phyloP scores from a whole-genome alignment of 2,329 filamentous ascomycete genomes.

The Westerdykella aurantiaca region DNA sequence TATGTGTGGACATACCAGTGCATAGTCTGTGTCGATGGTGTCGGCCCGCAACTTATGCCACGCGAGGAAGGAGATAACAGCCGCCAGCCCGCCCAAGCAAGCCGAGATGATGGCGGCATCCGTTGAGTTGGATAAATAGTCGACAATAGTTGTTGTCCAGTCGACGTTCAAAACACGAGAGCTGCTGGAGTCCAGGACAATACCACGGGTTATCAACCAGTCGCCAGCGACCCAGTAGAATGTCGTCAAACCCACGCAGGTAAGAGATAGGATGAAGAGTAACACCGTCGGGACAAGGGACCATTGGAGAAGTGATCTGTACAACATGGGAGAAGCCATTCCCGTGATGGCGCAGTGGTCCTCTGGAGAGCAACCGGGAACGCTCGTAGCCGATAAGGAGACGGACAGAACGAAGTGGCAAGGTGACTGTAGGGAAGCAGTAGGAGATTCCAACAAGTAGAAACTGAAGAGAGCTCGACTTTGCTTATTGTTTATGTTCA shows the following conservation, averaged over 20 bases:
- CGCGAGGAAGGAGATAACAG: slow-evolving; percentile 19
- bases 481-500: no score
- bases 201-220: slow-evolving; percentile 15
- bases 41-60: slow-evolving; percentile 20
- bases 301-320: slow-evolving; percentile 17
- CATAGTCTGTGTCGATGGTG: slow-evolving; percentile 20
- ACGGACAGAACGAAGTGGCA: no score
- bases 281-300: slow-evolving; percentile 19
- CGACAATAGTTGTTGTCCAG: slow-evolving; percentile 17
- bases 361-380: no score
- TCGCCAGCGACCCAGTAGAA: slow-evolving; percentile 29
- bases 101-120: slow-evolving; percentile 25
- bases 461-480: no score
- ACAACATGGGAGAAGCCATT: slow-evolving; percentile 9
- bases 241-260: slow-evolving; percentile 24
- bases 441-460: no score
- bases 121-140: slow-evolving; percentile 19
- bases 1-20: slow-evolving; percentile 13
- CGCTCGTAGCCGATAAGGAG: no score
- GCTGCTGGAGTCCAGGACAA: neutral
- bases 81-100: slow-evolving; percentile 20
- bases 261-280: slow-evolving; percentile 23
- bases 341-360: no score
- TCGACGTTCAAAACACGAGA: slow-evolving; percentile 12
- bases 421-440: no score